Evolutionary conservation across 192 early-diverging fungal species (phyloP).

Genomic region (Coemansia sp.): DNA sequence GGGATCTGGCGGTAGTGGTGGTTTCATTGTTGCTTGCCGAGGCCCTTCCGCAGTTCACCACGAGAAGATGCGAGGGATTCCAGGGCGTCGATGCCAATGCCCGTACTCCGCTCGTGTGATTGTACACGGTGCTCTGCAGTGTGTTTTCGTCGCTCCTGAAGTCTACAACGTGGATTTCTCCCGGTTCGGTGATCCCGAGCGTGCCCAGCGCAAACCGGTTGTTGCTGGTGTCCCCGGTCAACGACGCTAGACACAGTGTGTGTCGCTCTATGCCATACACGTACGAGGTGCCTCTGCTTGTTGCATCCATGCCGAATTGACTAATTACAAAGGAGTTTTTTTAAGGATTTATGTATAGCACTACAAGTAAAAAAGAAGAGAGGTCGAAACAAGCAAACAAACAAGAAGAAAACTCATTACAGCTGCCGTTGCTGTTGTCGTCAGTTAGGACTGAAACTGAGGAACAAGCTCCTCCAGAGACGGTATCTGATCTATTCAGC

Average conservation of each 20-base stretch:
- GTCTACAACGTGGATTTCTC: slow-evolving; percentile 48
- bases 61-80: slow-evolving; percentile 23
- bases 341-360: background rate
- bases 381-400: too few species aligned
- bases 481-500: too few species aligned
- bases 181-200: slow-evolving; percentile 34
- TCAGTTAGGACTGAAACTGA: too few species aligned
- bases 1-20: background rate
- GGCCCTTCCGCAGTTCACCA: slow-evolving; percentile 7
- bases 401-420: too few species aligned
- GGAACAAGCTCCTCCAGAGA: too few species aligned
- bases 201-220: slow-evolving; percentile 47
- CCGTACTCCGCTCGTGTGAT: slow-evolving; percentile 25
- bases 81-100: slow-evolving; percentile 27
- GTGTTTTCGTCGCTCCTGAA: slow-evolving; percentile 33
- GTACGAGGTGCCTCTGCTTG: slow-evolving; percentile 26
- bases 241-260: slow-evolving; percentile 36
- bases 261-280: slow-evolving; percentile 54
- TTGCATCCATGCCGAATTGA: slow-evolving; percentile 20
- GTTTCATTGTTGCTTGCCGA: background rate
- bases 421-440: too few species aligned
- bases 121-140: slow-evolving; percentile 23
- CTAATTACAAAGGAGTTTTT: background rate
- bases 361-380: background rate
- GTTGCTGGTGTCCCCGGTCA: slow-evolving; percentile 6